A percentile compares a stretch with the other conserved stretches of the same genome.
Evolutionary conservation across 257 asterid species (phyloP).

Genomic region (Capsicum rhomboideum): DNA sequence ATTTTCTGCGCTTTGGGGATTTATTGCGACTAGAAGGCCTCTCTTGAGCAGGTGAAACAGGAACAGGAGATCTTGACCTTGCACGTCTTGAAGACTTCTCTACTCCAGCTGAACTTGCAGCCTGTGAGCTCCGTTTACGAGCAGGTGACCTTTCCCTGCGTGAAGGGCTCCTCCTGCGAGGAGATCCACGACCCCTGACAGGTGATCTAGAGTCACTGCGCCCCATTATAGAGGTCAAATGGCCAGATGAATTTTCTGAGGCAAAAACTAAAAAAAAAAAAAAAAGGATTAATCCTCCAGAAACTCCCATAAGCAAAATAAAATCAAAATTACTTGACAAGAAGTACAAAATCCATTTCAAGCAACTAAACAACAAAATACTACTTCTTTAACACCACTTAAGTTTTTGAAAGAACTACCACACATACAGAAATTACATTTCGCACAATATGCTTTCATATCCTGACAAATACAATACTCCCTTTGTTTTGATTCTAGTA

Average conservation of each 20-base stretch:
- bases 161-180: constrained; percentile 47
- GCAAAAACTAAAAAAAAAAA: neutral
- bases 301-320: neutral
- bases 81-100: constrained; percentile 33
- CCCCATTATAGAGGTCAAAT: constrained; percentile 36
- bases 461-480: neutral
- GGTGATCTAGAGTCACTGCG: constrained; percentile 53
- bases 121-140: constrained; percentile 41
- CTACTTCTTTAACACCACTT: neutral
- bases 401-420: neutral
- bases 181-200: constrained; percentile 42
- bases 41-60: constrained; percentile 46
- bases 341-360: neutral
- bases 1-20: constrained; percentile 38
- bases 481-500: neutral
- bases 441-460: neutral
- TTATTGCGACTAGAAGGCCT: constrained; percentile 30
- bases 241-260: neutral
- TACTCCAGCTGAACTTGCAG: constrained; percentile 26
- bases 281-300: neutral
- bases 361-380: neutral
- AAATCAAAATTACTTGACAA: neutral
- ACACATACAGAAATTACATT: neutral
- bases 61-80: constrained; percentile 39
- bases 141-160: constrained; percentile 58